Evolutionary conservation across 139 green algal species (phyloP), one percentile per base, ranked within the genome.

Genomic region (Chlorella sorokiniana): DNA sequence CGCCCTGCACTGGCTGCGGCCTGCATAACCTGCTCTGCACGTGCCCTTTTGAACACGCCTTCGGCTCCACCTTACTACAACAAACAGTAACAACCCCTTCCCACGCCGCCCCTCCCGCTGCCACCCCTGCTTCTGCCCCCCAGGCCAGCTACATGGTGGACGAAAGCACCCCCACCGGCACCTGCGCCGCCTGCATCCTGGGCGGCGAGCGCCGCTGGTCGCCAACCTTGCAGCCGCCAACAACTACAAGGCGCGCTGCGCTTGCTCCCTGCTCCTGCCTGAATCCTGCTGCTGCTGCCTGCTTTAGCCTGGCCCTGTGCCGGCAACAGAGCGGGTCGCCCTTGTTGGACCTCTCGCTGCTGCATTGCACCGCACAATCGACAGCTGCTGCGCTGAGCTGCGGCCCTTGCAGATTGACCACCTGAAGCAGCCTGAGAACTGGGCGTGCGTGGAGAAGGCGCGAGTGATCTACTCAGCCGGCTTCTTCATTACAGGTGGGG

Each of bases 221-320:
- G 96, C 97, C 69, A 97, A 99, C 91, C 87, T 99, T 69, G 93
- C 94, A 6, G 97, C 97, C 20, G 97, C 97, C 68, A 99, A 99
- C 91, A 98, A 98, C 90, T 99, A 98, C 89, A 99, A 99, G 93
- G 89, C 93, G 70, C 22, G 65, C 11, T 76, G 69, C 42, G 38
- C 27, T 10, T 61, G 11, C 63, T 70, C 33, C 6, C 3, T 44
- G 33, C 33, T 7, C 33, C 5, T n/a, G n/a, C n/a, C n/a, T n/a
- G 48, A 56, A 25, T 56, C 48, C 22, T 56, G 67, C 40, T 74
- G 67, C 40, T n/a, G 38, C 67, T 74, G 67, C 4, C 5, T 37
- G 22, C 23, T 9, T 22, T 20, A n/a, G n/a, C n/a, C n/a, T 56
- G 48, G 48, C 48, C 14, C 16, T 56, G 48, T 56, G 48, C 48